Base-by-base conservation (phyloP, 2,329 filamentous ascomycete species). In the Sclerotiophoma versabilis region DNA sequence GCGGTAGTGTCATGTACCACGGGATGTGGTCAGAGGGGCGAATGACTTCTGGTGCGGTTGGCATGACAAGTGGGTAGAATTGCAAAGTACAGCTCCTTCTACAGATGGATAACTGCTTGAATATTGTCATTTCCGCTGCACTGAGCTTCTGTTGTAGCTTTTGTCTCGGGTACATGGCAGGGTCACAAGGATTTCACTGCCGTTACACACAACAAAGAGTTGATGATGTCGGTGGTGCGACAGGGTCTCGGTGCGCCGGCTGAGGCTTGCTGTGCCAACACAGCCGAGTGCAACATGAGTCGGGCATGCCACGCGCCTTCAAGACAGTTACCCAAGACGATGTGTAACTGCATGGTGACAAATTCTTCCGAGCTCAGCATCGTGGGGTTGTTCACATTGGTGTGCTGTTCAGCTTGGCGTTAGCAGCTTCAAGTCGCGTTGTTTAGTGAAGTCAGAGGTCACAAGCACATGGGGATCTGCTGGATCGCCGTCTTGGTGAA, bases 181-280 rank as follows among this genome's bases (percentile, higher is more conserved):
- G 12, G 41, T 8, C 15, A 22, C 10, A 33, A 32, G 9, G 6
- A 7, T 25, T 43, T 33, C 30, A 10, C 25, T 36, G 42, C 43
- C 29, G 29, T 22, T 49, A 10, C 12, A 29, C 17, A 17, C 10
- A 14, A 23, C 29, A 15, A 12, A 19, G 32, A 26, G n/a, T n/a
- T 23, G 27, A 49, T 49, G 45, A 49, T 49, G 51, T 49, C 32
- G 39, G 38, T 49, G 51, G 43, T 43, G 44, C 26, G 25, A 29
- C 33, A 51, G 45, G 51, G 44, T 49, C 44, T 49, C 45, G 36
- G 20, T 26, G 41, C 51, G 51, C 51, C 51, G 51, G 51, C 27
- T 49, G 45, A 54, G 51, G 51, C 51, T 37, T 45, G 25, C 48
- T 41, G 12, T 15, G 27, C 26, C 33, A 34, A 33, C 37, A 38